phyloP scores from a whole-genome alignment of 2,329 filamentous ascomycete genomes.

The Chrysosphaeria jannelii region DNA sequence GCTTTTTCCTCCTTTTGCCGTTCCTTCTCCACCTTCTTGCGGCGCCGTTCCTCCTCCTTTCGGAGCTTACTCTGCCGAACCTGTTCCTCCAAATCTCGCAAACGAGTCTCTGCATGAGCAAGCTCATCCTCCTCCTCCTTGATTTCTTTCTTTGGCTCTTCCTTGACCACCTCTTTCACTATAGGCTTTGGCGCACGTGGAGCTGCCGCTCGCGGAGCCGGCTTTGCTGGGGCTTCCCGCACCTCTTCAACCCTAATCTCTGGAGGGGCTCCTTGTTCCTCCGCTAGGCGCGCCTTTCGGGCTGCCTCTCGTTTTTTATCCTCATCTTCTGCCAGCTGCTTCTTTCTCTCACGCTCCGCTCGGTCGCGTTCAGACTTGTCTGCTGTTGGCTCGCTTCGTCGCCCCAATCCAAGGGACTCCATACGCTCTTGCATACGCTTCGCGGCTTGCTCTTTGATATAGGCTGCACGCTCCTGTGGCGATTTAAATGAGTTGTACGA shows the following conservation, averaged over 20 bases:
- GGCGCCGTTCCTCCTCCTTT: slow-evolving; percentile 95
- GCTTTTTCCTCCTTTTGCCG: slow-evolving; percentile 77
- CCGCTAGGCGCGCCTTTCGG: slow-evolving; percentile 51
- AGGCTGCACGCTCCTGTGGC: slow-evolving; percentile 75
- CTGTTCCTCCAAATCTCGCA: slow-evolving; percentile 78
- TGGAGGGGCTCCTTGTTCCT: slow-evolving; percentile 37
- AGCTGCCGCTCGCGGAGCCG: slow-evolving; percentile 2
- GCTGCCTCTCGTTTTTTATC: slow-evolving; percentile 71
- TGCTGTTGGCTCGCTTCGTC: slow-evolving; percentile 48
- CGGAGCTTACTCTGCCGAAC: slow-evolving; percentile 78
- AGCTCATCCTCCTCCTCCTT: slow-evolving; percentile 53
- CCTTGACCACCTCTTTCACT: slow-evolving; percentile 36
- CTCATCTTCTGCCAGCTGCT: slow-evolving; percentile 78
- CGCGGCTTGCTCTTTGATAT: slow-evolving; percentile 91
- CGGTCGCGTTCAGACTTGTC: slow-evolving; percentile 74
- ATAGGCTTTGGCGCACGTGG: slow-evolving; percentile 19
- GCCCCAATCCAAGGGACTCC: slow-evolving; percentile 77
- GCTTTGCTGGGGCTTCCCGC: slow-evolving; percentile 44
- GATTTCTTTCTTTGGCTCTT: slow-evolving; percentile 50
- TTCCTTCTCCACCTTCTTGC: too few relatives aligned
- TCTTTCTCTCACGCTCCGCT: slow-evolving; percentile 59
- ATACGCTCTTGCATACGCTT: slow-evolving; percentile 90
- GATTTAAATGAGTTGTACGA: slow-evolving; percentile 72
- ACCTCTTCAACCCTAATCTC: slow-evolving; percentile 19
- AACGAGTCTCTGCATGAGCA: slow-evolving; percentile 46